Evolutionary conservation across 2,329 filamentous ascomycete species (phyloP).

Genomic region (Canariomyces notabilis): DNA sequence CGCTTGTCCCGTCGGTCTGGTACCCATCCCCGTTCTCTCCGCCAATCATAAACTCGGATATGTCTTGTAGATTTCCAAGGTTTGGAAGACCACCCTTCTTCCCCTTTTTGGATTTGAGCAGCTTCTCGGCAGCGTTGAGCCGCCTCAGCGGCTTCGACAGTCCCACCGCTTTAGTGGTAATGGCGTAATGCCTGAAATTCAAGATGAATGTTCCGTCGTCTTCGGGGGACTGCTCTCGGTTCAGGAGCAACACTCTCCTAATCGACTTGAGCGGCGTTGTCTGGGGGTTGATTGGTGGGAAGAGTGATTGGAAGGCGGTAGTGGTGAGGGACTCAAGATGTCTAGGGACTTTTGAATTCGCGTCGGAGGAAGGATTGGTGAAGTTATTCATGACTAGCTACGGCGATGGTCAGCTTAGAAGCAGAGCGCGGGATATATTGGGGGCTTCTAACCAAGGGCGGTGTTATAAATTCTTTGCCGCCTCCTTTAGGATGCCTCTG

Average conservation of each 20-base stretch:
- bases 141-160: conserved; percentile 79
- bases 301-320: conserved; percentile 91
- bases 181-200: conserved; percentile 90
- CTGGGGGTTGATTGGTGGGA: conserved; percentile 92
- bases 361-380: conserved; percentile 56
- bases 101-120: conserved; percentile 56
- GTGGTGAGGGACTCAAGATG: conserved; percentile 91
- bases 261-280: conserved; percentile 87
- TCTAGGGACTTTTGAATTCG: conserved; percentile 71
- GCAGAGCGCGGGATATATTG: conserved; percentile 28
- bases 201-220: conserved; percentile 69
- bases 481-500: conserved; percentile 77
- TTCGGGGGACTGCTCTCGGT: conserved; percentile 60
- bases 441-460: conserved; percentile 83
- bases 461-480: conserved; percentile 78
- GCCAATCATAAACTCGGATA: conserved; percentile 90
- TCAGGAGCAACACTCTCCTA: conserved; percentile 81
- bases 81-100: conserved; percentile 76
- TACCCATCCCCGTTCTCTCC: conserved; percentile 74
- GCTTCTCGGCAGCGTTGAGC: conserved; percentile 78
- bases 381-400: conserved; percentile 99
- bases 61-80: conserved; percentile 83
- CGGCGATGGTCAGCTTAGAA: conserved; percentile 24
- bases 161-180: conserved; percentile 81
- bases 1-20: conserved; percentile 77